These are phyloP conservation scores for Phytophthora podocarpi DNA, from an alignment of 352 stramenopile species.

Conservation along the genomic window DNA sequence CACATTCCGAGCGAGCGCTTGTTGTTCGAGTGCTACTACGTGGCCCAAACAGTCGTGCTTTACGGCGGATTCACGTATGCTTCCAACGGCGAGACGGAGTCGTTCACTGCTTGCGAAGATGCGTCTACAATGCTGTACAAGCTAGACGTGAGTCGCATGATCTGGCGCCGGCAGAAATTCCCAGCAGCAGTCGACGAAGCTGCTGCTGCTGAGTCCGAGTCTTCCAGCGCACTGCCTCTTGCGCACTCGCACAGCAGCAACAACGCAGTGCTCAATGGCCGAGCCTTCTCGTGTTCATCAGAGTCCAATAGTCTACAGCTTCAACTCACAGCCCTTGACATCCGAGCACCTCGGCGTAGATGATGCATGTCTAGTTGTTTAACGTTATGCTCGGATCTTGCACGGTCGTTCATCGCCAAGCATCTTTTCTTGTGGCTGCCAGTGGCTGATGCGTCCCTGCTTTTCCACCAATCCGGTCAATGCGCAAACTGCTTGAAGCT, in stretches of 20 bases:
- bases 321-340: slow-evolving; percentile 37
- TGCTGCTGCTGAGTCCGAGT: slow-evolving; percentile 1
- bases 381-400: too few species aligned
- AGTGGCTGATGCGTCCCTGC: not conserved
- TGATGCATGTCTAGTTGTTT: slow-evolving; percentile 1
- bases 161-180: slow-evolving; percentile 61
- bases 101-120: slow-evolving; percentile 36
- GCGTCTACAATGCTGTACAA: slow-evolving; percentile 50
- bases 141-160: slow-evolving; percentile 67
- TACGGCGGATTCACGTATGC: slow-evolving; percentile 59
- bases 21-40: slow-evolving; percentile 57
- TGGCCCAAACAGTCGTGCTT: slow-evolving; percentile 41
- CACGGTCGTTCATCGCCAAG: not conserved
- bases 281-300: slow-evolving; percentile 30
- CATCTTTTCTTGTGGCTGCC: slow-evolving; percentile 44
- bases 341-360: slow-evolving; percentile 13
- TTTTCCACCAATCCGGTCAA: slow-evolving; percentile 27
- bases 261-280: slow-evolving; percentile 38
- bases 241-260: slow-evolving; percentile 39
- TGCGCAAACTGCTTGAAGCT: slow-evolving; percentile 16
- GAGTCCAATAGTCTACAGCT: slow-evolving; percentile 29
- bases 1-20: slow-evolving; percentile 43
- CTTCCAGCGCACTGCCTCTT: slow-evolving; percentile 6
- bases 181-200: slow-evolving; percentile 5
- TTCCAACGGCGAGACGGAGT: slow-evolving; percentile 46